Percentiles rank a stretch among this genome's conserved stretches.
Conservation (phyloP, 2,329 filamentous ascomycete species). For the Fusarium temperatum region DNA sequence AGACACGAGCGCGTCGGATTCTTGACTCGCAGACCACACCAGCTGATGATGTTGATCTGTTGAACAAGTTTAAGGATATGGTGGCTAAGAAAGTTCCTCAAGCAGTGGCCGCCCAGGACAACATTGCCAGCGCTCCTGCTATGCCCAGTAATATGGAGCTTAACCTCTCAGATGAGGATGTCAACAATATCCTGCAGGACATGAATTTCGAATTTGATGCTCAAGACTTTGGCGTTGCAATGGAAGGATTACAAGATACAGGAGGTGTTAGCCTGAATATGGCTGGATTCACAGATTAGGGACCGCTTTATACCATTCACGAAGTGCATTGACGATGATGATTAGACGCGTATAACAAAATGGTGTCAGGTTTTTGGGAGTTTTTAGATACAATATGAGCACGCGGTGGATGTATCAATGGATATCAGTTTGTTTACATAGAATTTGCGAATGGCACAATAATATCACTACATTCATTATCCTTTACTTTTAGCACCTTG, state of each 20-base stretch:
- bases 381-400: neutral
- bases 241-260: slow-evolving; percentile 43
- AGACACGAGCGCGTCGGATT: slow-evolving; percentile 58
- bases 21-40: slow-evolving; percentile 57
- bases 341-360: slow-evolving; percentile 4
- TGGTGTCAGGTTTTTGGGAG: neutral
- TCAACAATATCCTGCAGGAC: slow-evolving; percentile 54
- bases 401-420: slow-evolving; percentile 15
- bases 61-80: slow-evolving; percentile 63
- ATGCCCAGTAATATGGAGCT: slow-evolving; percentile 46
- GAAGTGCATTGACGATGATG: slow-evolving; percentile 21
- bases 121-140: slow-evolving; percentile 2
- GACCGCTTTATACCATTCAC: slow-evolving; percentile 37
- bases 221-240: slow-evolving; percentile 39
- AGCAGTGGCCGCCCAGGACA: slow-evolving; percentile 14
- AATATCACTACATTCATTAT: neutral
- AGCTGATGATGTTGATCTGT: slow-evolving; percentile 62
- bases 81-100: slow-evolving; percentile 47
- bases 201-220: slow-evolving; percentile 54
- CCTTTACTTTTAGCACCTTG: neutral
- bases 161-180: slow-evolving; percentile 50
- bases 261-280: slow-evolving; percentile 45
- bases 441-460: neutral
- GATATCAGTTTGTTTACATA: neutral
- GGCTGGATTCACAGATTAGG: slow-evolving; percentile 35